Evolutionary conservation across 2,329 filamentous ascomycete species (phyloP).

Genomic region (Magnaporthiopsis rhizophila): DNA sequence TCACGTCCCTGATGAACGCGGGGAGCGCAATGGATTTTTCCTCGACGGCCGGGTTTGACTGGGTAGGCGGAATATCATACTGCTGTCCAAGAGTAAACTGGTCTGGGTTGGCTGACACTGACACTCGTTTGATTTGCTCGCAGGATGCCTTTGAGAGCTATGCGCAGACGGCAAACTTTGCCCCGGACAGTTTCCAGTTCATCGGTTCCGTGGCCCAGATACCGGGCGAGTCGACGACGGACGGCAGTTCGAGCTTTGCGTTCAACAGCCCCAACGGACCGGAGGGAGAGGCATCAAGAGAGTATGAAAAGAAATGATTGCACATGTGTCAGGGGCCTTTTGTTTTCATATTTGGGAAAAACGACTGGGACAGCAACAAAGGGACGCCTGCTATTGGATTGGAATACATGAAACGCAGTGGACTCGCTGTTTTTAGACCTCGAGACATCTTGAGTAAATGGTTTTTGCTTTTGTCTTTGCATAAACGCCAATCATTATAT

Average conservation of each 20-base stretch:
- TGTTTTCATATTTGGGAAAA: background rate
- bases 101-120: background rate
- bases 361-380: background rate
- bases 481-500: background rate
- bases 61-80: conserved; percentile 34
- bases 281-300: conserved; percentile 9
- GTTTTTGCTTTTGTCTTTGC: too few relatives aligned
- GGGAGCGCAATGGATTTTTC: conserved; percentile 35
- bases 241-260: conserved; percentile 1
- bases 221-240: background rate
- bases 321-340: background rate
- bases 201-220: conserved; percentile 23
- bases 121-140: conserved; percentile 3
- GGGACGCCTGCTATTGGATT: background rate
- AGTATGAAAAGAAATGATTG: conserved; percentile 5
- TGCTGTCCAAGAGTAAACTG: too few relatives aligned
- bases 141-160: conserved; percentile 51
- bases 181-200: conserved; percentile 42
- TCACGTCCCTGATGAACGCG: conserved; percentile 44
- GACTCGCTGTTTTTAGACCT: background rate
- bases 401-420: background rate
- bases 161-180: conserved; percentile 46
- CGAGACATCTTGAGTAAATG: too few relatives aligned
- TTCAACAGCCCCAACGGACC: conserved; percentile 6
- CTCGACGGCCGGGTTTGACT: conserved; percentile 43